Evolutionary conservation across 495 filamentous ascomycete species (phyloP), one percentile per base, ranked within the genome.

Genomic region (Pseudevernia furfuracea): DNA sequence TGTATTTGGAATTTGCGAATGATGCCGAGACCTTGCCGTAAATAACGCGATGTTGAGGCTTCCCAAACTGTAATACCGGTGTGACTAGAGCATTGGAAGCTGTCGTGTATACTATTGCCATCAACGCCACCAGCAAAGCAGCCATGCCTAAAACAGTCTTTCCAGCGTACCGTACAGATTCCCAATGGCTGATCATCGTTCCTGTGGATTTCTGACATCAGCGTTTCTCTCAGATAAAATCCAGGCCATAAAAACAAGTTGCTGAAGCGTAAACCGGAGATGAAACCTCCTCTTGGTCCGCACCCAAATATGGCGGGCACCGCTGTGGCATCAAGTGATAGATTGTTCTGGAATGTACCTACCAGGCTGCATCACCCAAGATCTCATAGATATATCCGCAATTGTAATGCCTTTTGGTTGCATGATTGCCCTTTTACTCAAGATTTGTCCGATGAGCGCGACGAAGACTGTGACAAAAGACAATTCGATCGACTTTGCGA

Each of bases 381-480:
- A 69, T 43, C 85, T 73, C 83, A 89, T 85, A 4, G 78, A 80
- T 78, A 91, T 83, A 68, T 91, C 89, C 0, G 88, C 84, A 25
- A 92, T 80, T 8, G 83, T 88, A 59, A 91, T 79, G 1, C 89
- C 89, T 49, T 71, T 70, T 21, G 78, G 72, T 53, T 76, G 77
- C 17, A 76, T 79, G 52, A 88, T 76, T 0, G 88, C 86, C 32
- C 86, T 77, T 14, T 86, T 78, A 48, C 82, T 87, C 14, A 92
- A 73, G 4, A 86, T 81, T 75, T 92, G 89, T 0, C 89, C 89
- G 5, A 91, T 69, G 52, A 88, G 87, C 0, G 86, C 81, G 4
- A 92, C 87, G 65, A 89, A 88, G 2, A 90, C 86, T 0, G 89
- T 89, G 23, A 91, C 87, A 70, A 90, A 92, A 0, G 85, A 82